Evolutionary conservation across 371 early-diverging fungal species (phyloP).

Genomic region (Synchytrium microbalum): DNA sequence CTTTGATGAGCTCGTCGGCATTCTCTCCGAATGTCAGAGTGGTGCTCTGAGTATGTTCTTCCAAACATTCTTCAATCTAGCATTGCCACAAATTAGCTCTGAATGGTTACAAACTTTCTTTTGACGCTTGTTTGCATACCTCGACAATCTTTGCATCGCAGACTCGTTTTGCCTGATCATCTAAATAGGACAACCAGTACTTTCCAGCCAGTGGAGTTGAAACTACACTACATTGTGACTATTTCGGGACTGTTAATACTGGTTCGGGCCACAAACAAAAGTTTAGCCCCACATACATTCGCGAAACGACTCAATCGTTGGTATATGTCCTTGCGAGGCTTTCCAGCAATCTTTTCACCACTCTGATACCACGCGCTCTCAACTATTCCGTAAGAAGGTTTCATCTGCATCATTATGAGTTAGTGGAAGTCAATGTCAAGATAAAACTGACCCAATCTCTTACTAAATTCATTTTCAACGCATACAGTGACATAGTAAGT

Average conservation of each 20-base stretch:
- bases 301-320: not conserved
- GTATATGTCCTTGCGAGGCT: not conserved
- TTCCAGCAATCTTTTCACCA: not conserved
- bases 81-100: not conserved
- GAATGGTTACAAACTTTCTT: not conserved
- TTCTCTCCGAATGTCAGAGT: constrained; percentile 37
- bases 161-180: constrained; percentile 23
- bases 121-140: constrained; percentile 1
- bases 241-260: too few species aligned
- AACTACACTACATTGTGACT: not conserved
- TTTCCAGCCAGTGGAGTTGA: not conserved
- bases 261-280: too few species aligned
- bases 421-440: too few species aligned
- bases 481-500: constrained; percentile 23
- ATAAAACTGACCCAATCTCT: too few species aligned
- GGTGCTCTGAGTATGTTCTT: constrained; percentile 32
- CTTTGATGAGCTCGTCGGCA: constrained; percentile 30
- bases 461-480: constrained; percentile 26
- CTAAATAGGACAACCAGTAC: constrained; percentile 19
- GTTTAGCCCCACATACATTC: not conserved
- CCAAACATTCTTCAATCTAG: constrained; percentile 25
- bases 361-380: not conserved
- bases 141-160: constrained; percentile 34
- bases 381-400: not conserved
- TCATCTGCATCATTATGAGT: not conserved